These are phyloP conservation scores for Gynochthodes officinalis DNA, from an alignment of 257 asterid genomes.

Conservation along the genomic window DNA sequence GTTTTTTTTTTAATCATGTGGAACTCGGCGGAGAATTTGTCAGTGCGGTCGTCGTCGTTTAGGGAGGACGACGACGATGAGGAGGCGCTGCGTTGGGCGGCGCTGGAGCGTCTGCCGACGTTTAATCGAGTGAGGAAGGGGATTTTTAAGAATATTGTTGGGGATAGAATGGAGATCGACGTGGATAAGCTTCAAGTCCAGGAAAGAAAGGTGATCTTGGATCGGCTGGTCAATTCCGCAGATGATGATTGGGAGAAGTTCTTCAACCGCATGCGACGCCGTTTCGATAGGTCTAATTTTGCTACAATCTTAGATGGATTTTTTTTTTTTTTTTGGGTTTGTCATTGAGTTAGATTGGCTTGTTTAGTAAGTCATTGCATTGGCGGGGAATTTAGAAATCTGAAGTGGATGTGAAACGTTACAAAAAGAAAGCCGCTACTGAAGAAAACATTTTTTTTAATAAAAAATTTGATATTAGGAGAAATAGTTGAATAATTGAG, in stretches of 20 bases:
- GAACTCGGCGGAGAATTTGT: constrained; percentile 82
- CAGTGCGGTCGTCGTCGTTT: constrained; percentile 80
- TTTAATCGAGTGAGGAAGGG: constrained; percentile 79
- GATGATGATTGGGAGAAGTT: constrained; percentile 88
- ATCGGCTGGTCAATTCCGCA: constrained; percentile 60
- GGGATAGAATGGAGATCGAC: constrained; percentile 69
- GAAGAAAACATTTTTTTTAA: not conserved
- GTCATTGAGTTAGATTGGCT: constrained; percentile 1
- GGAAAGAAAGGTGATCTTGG: constrained; percentile 63
- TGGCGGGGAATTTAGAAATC: not conserved
- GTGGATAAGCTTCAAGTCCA: constrained; percentile 54
- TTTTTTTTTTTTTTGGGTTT: not conserved
- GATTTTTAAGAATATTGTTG: constrained; percentile 64
- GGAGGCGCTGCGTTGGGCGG: constrained; percentile 98
- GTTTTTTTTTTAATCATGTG: constrained; percentile 46
- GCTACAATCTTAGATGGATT: too few relatives aligned
- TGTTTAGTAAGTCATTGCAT: not conserved
- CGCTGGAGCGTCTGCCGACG: constrained; percentile 92
- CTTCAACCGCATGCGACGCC: constrained; percentile 74
- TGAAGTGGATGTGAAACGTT: not conserved
- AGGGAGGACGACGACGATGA: constrained; percentile 91
- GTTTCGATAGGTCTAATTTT: constrained; percentile 53
- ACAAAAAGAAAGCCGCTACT: not conserved
- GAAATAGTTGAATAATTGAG: not conserved
- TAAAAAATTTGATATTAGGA: not conserved